Evolutionary conservation across 2,329 filamentous ascomycete species (phyloP).

Genomic region (Trichoderma gracile): DNA sequence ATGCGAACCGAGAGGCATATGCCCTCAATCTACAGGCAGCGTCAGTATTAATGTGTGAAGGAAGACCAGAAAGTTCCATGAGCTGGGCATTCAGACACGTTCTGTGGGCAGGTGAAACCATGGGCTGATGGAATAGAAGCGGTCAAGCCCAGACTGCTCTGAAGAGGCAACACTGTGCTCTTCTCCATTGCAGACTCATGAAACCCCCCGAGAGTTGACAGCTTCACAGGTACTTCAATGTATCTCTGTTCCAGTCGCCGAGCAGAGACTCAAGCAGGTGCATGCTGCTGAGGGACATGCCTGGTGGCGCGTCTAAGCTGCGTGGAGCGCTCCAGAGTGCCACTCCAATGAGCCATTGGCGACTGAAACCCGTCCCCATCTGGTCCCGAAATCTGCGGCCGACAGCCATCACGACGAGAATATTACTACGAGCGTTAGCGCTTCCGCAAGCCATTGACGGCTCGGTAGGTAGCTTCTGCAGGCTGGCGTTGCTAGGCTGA

Average conservation of each 20-base stretch:
- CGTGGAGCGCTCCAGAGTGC: slow-evolving; percentile 2
- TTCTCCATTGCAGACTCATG: neutral
- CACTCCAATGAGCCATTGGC: slow-evolving; percentile 12
- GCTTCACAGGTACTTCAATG: neutral
- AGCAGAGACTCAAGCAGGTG: neutral
- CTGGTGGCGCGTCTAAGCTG: neutral
- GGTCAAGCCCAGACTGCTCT: slow-evolving; percentile 12
- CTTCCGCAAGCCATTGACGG: slow-evolving; percentile 15
- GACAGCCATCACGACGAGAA: neutral
- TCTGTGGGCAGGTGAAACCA: neutral
- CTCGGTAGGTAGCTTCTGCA: slow-evolving; percentile 2
- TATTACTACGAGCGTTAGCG: slow-evolving; percentile 20
- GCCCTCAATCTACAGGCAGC: neutral
- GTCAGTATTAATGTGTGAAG: neutral
- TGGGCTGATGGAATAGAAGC: slow-evolving; percentile 1
- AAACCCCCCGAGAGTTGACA: neutral
- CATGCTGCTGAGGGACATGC: neutral
- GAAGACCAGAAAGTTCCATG: neutral
- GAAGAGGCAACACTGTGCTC: neutral
- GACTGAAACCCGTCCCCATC: slow-evolving; percentile 23
- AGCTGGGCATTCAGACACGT: neutral
- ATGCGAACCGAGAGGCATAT: neutral
- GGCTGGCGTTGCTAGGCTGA: slow-evolving; percentile 10
- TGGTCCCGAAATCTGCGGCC: neutral
- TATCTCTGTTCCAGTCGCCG: neutral